Base-by-base conservation (phyloP, 192 early-diverging fungal species). In the Diversispora eburnea region DNA sequence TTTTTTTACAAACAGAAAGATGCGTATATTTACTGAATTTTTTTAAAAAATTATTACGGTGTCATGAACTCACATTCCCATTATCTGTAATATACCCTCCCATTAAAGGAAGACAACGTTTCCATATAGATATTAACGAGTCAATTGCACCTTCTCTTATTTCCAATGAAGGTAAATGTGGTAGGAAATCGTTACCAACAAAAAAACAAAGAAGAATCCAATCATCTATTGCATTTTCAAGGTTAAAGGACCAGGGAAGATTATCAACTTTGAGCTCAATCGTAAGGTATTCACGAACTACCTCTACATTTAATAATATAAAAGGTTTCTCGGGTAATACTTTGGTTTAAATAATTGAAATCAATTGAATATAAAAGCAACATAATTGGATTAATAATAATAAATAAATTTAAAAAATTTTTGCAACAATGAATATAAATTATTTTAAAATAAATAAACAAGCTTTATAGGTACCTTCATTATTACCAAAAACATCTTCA, bases 101-200 rank as follows among this genome's bases (percentile, higher is more conserved):
- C 67, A 85, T 84, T 8, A 81, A 70, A 1, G 89, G 87, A 64
- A 98, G 79, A n/a, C 86, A 80, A 10, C 87, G 81, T 79, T 97
- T 96, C 91, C 98, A 99, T 22, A 95, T 88, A 10, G 88, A 83
- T 70, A 96, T 93, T 58, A 99, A 82, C 51, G 86, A 87, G 64
- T 93, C 93, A 62, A 99, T 87, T 8, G 96, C 95, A 46, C 95
- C 94, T 82, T 99, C 95, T 60, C 92, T 91, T 60, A 98, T 98
- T 74, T 96, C 93, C 57, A 99, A 83, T 13, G 91, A 92, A 4
- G 97, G 97, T 59, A 99, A 77, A 80, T 97, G 93, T 3, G 95
- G 95, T 75, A 99, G 83, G 74, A 98, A 98, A 80, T 99, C 97
- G 79, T 99, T 99, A 60, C 97, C 97, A 17, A 99, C 95, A 84